Evolutionary conservation across 2,329 filamentous ascomycete species (phyloP).

Genomic region (Xylariaceae sp.): DNA sequence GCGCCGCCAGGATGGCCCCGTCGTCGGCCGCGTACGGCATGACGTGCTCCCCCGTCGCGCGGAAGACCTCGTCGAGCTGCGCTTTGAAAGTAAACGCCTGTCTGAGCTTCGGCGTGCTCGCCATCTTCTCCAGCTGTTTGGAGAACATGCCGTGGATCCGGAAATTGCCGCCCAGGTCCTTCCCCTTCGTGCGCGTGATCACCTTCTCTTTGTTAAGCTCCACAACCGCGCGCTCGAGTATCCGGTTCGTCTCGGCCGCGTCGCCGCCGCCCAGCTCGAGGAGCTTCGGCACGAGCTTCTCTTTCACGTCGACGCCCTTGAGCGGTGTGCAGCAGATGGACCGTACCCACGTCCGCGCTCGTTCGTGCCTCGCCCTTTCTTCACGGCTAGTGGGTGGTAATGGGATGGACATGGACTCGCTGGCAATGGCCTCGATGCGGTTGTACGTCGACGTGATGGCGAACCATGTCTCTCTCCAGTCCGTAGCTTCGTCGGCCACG

Average conservation of each 20-base stretch:
- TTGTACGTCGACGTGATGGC: conserved; percentile 50
- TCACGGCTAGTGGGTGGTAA: conserved; percentile 20
- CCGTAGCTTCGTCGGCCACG: conserved; percentile 31
- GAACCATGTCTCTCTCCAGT: conserved; percentile 56
- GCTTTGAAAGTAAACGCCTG: conserved; percentile 57
- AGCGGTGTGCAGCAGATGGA: conserved; percentile 50
- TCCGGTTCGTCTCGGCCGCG: conserved; percentile 35
- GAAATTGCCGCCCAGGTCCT: conserved; percentile 56
- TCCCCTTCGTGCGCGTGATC: conserved; percentile 54
- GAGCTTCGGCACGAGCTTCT: conserved; percentile 36
- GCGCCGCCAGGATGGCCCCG: conserved; percentile 60
- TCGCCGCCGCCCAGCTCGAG: conserved; percentile 41
- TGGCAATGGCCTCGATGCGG: conserved; percentile 50
- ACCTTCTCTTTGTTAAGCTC: conserved; percentile 47
- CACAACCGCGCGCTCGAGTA: conserved; percentile 45
- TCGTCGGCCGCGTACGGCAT: conserved; percentile 47
- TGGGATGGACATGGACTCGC: conserved; percentile 39
- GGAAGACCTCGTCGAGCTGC: conserved; percentile 52
- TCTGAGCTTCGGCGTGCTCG: conserved; percentile 48
- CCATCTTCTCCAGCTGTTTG: conserved; percentile 50
- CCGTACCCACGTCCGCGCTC: conserved; percentile 55
- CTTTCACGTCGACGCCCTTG: conserved; percentile 25
- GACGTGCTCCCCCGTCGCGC: conserved; percentile 20
- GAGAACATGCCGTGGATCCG: conserved; percentile 56
- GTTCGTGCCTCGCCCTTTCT: conserved; percentile 31